phyloP scores from a whole-genome alignment of 352 stramenopile genomes.

The Phytophthora citricola region DNA sequence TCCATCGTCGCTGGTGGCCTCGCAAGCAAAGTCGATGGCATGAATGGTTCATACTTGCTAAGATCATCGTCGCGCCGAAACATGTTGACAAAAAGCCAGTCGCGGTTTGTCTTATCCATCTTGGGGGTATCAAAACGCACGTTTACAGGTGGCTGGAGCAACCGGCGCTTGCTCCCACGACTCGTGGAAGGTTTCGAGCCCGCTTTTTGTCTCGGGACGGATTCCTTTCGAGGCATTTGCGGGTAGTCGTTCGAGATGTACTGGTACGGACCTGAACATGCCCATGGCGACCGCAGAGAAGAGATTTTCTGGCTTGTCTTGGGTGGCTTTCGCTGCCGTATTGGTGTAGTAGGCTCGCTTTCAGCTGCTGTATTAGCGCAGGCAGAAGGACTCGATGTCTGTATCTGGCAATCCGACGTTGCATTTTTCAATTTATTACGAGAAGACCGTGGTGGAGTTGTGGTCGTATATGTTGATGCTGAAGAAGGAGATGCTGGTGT shows the following conservation, averaged over 20 bases:
- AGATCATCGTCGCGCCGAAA: constrained; percentile 73
- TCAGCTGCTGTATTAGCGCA: not conserved
- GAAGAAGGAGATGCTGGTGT: not conserved
- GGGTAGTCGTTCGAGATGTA: constrained; percentile 37
- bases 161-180: constrained; percentile 29
- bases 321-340: constrained; percentile 7
- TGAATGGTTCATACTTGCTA: constrained; percentile 74
- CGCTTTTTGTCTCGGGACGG: constrained; percentile 51
- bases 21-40: constrained; percentile 33
- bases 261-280: constrained; percentile 5
- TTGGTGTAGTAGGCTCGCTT: not conserved
- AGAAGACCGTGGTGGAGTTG: not conserved
- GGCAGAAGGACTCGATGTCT: not conserved
- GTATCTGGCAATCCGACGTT: not conserved
- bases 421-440: constrained; percentile 9
- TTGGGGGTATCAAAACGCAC: constrained; percentile 56
- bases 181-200: constrained; percentile 24
- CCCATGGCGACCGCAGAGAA: constrained; percentile 14
- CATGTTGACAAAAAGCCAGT: constrained; percentile 86
- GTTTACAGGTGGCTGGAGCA: constrained; percentile 53
- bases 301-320: constrained; percentile 15
- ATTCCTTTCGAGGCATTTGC: constrained; percentile 47
- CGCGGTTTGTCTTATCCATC: constrained; percentile 71
- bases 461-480: not conserved
- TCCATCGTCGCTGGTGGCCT: constrained; percentile 12